These are phyloP conservation scores for Aspergillus sclerotiicarbonarius DNA, from an alignment of 495 filamentous ascomycete genomes.

Conservation along the genomic window DNA sequence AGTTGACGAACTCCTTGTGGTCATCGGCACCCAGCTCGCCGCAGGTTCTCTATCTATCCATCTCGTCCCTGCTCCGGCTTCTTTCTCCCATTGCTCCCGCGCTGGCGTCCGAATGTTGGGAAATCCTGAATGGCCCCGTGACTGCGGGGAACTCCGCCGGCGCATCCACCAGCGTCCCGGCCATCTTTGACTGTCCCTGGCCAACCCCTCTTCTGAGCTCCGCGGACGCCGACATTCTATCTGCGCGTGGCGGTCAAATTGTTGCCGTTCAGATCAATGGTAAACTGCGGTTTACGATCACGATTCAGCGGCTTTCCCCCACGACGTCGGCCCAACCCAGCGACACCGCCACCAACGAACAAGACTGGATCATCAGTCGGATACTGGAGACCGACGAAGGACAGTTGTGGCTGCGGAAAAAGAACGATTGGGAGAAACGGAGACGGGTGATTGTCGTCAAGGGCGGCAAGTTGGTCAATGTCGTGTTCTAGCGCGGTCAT, in stretches of 20 bases:
- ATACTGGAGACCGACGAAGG: constrained; percentile 47
- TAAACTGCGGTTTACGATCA: constrained; percentile 61
- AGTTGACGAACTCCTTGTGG: constrained; percentile 66
- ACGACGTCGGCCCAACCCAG: constrained; percentile 15
- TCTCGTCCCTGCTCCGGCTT: constrained; percentile 61
- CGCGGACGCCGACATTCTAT: constrained; percentile 49
- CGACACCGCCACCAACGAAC: constrained; percentile 30
- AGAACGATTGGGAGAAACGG: constrained; percentile 47
- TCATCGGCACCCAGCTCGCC: constrained; percentile 33
- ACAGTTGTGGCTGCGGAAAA: constrained; percentile 43
- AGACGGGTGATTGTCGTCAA: constrained; percentile 46
- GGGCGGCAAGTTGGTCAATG: constrained; percentile 48
- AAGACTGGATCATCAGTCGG: constrained; percentile 57
- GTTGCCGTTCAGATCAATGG: constrained; percentile 78
- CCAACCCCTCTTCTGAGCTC: constrained; percentile 44
- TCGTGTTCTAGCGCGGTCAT: constrained; percentile 39
- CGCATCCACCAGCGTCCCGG: constrained; percentile 1
- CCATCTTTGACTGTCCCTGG: constrained; percentile 53
- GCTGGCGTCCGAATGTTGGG: constrained; percentile 78
- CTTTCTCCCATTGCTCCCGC: constrained; percentile 76
- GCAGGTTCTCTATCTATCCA: constrained; percentile 33
- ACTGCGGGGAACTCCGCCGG: neutral
- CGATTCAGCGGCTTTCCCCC: constrained; percentile 45
- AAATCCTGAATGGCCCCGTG: constrained; percentile 45
- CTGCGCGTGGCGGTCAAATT: constrained; percentile 36